Base-by-base conservation (phyloP, 805 yeast genomes). In the Yamadazyma philogaea region DNA sequence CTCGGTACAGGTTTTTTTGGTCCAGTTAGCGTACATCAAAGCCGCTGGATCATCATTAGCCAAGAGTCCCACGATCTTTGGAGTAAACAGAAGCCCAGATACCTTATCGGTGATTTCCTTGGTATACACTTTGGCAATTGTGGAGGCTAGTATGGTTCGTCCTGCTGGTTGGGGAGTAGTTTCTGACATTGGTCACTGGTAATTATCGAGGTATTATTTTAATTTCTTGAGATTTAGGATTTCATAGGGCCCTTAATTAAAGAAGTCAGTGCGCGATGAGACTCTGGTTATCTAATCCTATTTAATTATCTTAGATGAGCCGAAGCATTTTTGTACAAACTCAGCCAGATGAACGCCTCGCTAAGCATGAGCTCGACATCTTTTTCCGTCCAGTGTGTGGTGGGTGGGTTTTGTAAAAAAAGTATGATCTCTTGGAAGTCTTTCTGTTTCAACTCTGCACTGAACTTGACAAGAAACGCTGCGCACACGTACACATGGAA, bases 401-500 rank as follows among this genome's bases (percentile, higher is more conserved):
- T 93, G 19, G 97, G 97, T 7, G 90, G 84, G 47, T 84, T 86
- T 62, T 93, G 99, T 37, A 93, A 68, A 57, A 87, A 91, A 61
- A 95, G 83, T 66, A 93, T 81, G 27, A 89, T 87, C 48, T 88
- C 98, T 65, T 93, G 98, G 60, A 93, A 93, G 50, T 91, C 98
- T 89, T 84, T 87, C 7, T 74, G 72, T 59, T 84, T 79, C 49
- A 93, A 68, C 49, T 81, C 82, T 42, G 75, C 81, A 48, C 93
- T 81, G 82, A 96, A 93, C 56, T 87, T 83, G 47, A 89, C 85
- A 52, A 93, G 69, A 57, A 91, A 93, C 16, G 99, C 98, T 16
- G 98, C 96, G 65, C 99, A 93, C 3, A 93, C 99, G 60, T 91
- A 93, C 7, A 93, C 87, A 60, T 93, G 99, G 64, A 93, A 93